These are phyloP conservation scores for Fennellomyces sp. DNA, from an alignment of 371 early-diverging fungal species.

Conservation along the genomic window DNA sequence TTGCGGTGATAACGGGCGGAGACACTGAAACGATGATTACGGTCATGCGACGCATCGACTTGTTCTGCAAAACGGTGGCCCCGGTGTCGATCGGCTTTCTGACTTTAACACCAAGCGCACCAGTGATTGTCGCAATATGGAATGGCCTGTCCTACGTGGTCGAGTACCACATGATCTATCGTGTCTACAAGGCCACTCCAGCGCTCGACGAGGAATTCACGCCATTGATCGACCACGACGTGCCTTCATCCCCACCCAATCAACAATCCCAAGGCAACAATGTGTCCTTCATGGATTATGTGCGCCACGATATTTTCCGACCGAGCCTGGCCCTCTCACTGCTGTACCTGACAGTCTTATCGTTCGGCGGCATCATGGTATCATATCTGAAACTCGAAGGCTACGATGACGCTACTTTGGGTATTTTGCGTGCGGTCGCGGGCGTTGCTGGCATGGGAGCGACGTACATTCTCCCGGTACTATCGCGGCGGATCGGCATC, in stretches of 20 bases:
- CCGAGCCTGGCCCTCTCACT: background rate
- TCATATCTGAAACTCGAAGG: slow-evolving; percentile 1
- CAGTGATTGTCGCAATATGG: background rate
- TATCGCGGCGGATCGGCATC: background rate
- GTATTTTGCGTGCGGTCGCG: background rate
- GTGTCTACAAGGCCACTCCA: background rate
- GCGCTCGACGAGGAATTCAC: background rate
- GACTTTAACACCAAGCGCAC: background rate
- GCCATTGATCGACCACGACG: background rate
- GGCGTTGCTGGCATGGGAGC: background rate
- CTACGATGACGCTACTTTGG: background rate
- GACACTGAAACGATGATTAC: background rate
- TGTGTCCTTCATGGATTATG: background rate
- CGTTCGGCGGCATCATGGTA: slow-evolving; percentile 1
- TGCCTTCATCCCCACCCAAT: background rate
- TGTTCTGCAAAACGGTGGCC: slow-evolving; percentile 1
- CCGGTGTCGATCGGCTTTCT: background rate
- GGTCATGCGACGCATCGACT: background rate
- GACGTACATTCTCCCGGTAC: background rate
- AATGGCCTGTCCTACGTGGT: background rate
- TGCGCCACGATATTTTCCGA: background rate
- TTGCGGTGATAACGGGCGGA: background rate
- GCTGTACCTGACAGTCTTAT: background rate
- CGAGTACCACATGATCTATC: background rate
- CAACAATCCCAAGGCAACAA: background rate